phyloP scores from a whole-genome alignment of 1,284 basidiomycete genomes.

The Sanghuangporus weigelae region DNA sequence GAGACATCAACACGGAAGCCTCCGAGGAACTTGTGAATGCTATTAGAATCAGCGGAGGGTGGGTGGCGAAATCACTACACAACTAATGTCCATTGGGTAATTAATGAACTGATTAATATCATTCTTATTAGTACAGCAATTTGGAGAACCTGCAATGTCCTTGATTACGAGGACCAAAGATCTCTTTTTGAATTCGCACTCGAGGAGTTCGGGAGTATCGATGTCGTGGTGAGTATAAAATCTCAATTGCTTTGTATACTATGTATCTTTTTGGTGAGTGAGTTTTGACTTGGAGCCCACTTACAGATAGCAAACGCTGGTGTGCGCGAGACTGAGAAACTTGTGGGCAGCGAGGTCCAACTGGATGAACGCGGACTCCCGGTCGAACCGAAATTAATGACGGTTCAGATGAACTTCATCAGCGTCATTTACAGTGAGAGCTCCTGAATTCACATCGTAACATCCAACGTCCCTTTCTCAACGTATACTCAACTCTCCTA shows the following conservation, averaged over 20 bases:
- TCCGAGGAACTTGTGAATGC: background rate
- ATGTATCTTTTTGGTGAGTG: background rate
- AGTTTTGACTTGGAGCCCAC: background rate
- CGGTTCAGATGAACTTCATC: constrained; percentile 48
- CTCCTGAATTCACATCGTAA: background rate
- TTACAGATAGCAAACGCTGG: constrained; percentile 52
- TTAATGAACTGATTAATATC: background rate
- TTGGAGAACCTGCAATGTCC: constrained; percentile 44
- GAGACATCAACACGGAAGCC: background rate
- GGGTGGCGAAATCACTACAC: background rate
- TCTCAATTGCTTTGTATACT: background rate
- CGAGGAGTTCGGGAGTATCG: constrained; percentile 40
- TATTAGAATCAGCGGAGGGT: background rate
- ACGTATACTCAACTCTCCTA: constrained; percentile 20
- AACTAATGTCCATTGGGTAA: background rate
- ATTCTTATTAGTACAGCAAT: constrained; percentile 35
- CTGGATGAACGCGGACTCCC: constrained; percentile 36
- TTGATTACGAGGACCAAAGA: constrained; percentile 49
- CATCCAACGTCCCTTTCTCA: background rate
- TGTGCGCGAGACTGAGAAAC: constrained; percentile 37
- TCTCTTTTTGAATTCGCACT: constrained; percentile 48
- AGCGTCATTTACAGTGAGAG: constrained; percentile 46
- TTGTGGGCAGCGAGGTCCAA: constrained; percentile 25
- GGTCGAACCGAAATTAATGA: constrained; percentile 38
- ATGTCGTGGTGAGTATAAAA: constrained; percentile 39